Conservation (phyloP, 805 yeast species). For the Gaillardinia entomophila region DNA sequence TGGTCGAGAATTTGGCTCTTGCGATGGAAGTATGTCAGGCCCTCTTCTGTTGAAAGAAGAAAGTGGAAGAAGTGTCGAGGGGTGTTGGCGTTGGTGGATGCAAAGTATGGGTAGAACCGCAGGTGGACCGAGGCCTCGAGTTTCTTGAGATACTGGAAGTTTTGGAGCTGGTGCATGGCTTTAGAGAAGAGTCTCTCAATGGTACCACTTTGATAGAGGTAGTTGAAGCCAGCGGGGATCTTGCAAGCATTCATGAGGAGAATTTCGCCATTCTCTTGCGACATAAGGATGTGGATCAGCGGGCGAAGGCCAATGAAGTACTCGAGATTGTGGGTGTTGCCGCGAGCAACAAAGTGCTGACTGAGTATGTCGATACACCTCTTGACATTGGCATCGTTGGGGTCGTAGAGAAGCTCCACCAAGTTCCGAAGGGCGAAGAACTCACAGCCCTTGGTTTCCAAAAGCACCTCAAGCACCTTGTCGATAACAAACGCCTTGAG, state of each 20-base stretch:
- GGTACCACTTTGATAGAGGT: constrained; percentile 44
- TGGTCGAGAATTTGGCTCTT: constrained; percentile 36
- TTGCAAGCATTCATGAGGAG: constrained; percentile 60
- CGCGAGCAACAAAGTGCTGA: constrained; percentile 10
- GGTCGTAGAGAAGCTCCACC: constrained; percentile 67
- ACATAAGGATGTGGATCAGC: constrained; percentile 34
- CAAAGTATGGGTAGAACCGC: constrained; percentile 19
- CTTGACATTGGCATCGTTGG: constrained; percentile 15
- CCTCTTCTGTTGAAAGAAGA: constrained; percentile 75
- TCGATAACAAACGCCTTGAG: constrained; percentile 56
- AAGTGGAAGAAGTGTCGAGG: constrained; percentile 66
- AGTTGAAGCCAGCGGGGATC: constrained; percentile 63
- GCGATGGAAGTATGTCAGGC: constrained; percentile 52
- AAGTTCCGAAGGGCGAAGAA: constrained; percentile 50
- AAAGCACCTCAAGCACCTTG: constrained; percentile 38
- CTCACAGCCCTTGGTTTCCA: constrained; percentile 29
- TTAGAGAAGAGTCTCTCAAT: constrained; percentile 6
- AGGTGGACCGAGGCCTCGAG: constrained; percentile 6
- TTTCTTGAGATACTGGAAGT: constrained; percentile 5
- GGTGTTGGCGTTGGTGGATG: constrained; percentile 1
- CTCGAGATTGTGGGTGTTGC: constrained; percentile 37
- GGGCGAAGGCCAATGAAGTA: constrained; percentile 53
- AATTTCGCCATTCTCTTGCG: constrained; percentile 25
- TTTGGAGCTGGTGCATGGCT: constrained; percentile 5
- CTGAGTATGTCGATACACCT: constrained; percentile 16